Base-by-base conservation (phyloP, 176 grass and related monocot species). In the Zizania latifolia region DNA sequence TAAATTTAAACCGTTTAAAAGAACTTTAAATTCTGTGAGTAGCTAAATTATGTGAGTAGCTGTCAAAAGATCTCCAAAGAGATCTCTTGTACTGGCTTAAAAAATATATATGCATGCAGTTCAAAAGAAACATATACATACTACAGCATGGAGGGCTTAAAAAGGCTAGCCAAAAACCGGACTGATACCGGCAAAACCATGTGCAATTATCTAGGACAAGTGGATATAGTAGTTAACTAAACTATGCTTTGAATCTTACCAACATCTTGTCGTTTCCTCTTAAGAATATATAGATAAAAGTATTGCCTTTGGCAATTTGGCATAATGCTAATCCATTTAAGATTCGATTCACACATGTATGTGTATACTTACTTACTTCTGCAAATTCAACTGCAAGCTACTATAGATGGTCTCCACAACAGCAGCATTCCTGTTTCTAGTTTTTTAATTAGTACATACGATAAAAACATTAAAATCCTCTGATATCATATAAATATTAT, bases 151-250 rank as follows among this genome's bases (percentile, higher is more conserved):
- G n/a, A 75, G 62, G 71, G 14, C 41, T 41, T 62, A 41, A 48
- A 15, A 31, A 55, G 21, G 74, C 3, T 71, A 32, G 3, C 71
- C 65, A 36, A 64, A 76, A 86, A 72, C 30, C 45, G 17, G 65
- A 5, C 43, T 62, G 37, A 17, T 40, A 8, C 46, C 5, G 9
- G 19, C 21, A 82, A 82, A 77, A 82, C 70, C 72, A 69, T 71
- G 65, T 56, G 38, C 74, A 60, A 50, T 68, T 44, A 56, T 39
- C 68, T 41, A 67, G 9, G 54, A 30, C 5, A 31, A 45, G 21
- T 55, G 9, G n/a, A 68, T 29, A 5, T 15, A 58, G 13, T 21
- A 58, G 71, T 40, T 76, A 68, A 35, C 28, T 58, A 58, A 75
- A 76, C 28, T 58, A 34, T 45, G 44, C 65, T 24, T 41, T 46